These are phyloP conservation scores for Yamadazyma mexicana DNA, from an alignment of 1,139 yeast species.

Conservation along the genomic window DNA sequence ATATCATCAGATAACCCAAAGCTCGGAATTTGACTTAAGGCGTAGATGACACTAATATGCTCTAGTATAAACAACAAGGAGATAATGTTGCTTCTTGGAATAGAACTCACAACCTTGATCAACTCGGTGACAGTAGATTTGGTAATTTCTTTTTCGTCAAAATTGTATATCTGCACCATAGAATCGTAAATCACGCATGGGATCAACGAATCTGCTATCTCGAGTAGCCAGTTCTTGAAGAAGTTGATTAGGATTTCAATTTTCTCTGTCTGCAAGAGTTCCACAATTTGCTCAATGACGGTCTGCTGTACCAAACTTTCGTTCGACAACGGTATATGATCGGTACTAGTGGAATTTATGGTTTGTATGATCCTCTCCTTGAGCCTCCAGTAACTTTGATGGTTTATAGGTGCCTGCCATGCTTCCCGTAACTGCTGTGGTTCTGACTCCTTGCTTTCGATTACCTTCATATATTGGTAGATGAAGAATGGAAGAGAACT, in stretches of 20 bases:
- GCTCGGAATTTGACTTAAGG: conserved; percentile 23
- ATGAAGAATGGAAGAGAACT: conserved; percentile 39
- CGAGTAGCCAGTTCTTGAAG: conserved; percentile 43
- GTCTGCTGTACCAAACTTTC: conserved; percentile 25
- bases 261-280: conserved; percentile 15
- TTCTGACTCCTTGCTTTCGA: conserved; percentile 19
- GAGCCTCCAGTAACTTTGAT: conserved; percentile 34
- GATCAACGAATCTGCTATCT: conserved; percentile 44
- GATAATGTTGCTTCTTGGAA: conserved; percentile 45
- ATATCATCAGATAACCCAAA: conserved; percentile 33
- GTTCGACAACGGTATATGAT: conserved; percentile 16
- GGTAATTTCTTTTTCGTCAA: conserved; percentile 3
- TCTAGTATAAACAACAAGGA: conserved; percentile 39
- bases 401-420: conserved; percentile 37
- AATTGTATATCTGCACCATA: conserved; percentile 25
- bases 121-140: conserved; percentile 17
- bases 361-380: conserved; percentile 31
- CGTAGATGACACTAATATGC: conserved; percentile 31
- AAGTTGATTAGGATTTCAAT: conserved; percentile 27
- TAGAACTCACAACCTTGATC: conserved; percentile 28
- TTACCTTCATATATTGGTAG: conserved; percentile 21
- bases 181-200: conserved; percentile 45
- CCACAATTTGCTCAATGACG: conserved; percentile 23
- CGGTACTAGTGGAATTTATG: conserved; percentile 22
- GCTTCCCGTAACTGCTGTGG: conserved; percentile 8